A percentile compares a stretch with the other conserved stretches of the same genome.
Evolutionary conservation across 2,329 filamentous ascomycete species (phyloP).

Genomic region (Paraphaeosphaeria minitans): DNA sequence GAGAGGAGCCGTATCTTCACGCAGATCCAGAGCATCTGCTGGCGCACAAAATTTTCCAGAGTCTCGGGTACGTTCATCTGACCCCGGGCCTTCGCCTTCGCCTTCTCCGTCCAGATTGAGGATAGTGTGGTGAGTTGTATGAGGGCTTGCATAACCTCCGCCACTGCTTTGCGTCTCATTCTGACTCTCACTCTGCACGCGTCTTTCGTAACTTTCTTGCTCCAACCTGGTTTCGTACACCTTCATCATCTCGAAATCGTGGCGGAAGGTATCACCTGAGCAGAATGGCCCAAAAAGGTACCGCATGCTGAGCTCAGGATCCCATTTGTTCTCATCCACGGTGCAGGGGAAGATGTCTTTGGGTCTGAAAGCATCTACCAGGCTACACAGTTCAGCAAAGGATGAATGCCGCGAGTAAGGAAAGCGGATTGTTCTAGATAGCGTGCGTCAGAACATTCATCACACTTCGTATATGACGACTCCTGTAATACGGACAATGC

Average conservation of each 20-base stretch:
- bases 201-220: conserved; percentile 18
- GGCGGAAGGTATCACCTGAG: conserved; percentile 62
- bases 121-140: neutral
- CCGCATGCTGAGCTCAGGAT: conserved; percentile 65
- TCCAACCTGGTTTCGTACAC: conserved; percentile 26
- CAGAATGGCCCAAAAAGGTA: conserved; percentile 74
- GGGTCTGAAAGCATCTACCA: conserved; percentile 72
- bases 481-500: neutral
- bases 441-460: neutral
- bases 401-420: conserved; percentile 92
- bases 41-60: neutral
- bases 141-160: conserved; percentile 4
- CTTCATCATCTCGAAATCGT: conserved; percentile 67
- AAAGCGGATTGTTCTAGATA: conserved; percentile 58
- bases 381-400: conserved; percentile 74
- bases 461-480: neutral
- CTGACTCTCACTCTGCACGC: conserved; percentile 18
- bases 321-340: conserved; percentile 66
- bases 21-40: neutral
- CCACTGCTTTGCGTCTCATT: conserved; percentile 19
- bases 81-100: neutral
- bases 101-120: neutral
- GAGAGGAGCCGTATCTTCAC: neutral
- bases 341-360: conserved; percentile 85
- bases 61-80: neutral